Base-by-base conservation (phyloP, 805 yeast genomes). In the Candida tallmaniae region DNA sequence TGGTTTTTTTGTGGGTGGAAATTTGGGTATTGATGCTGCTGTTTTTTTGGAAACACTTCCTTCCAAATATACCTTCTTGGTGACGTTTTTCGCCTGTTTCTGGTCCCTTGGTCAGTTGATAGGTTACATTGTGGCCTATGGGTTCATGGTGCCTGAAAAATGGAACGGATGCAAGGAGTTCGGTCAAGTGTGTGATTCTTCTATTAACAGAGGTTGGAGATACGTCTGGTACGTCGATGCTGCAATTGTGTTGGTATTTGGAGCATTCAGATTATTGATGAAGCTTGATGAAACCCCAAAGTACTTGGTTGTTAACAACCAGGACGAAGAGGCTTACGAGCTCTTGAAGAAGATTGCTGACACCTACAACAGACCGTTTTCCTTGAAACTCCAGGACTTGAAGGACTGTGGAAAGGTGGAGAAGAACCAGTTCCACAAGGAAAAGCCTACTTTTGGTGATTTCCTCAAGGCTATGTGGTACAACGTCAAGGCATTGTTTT, bases 41-140 rank as follows among this genome's bases (percentile, higher is more conserved):
- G 52, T 55, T 4, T 54, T 52, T 34, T 33, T 55, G 13, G 60
- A 56, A 31, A 50, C 44, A 32, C 46, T 54, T 26, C 60, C 62
- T 9, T 45, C 48, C n/a, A 49, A 42, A 13, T 45, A 48, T 36
- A 48, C 50, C 19, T 56, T 47, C 50, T 38, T 56, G 32, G 45
- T 48, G 6, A 54, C 63, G 4, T 45, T 48, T 6, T 46, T 60
- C 55, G 76, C 80, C 15, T 58, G 66, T 28, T 78, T 70, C 70
- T 77, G 83, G 83, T 79, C 79, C 27, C 56, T 77, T 25, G 82
- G 82, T 23, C 81, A 77, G 49, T 67, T 75, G 3, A 55, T 75
- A 35, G 70, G 76, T 10, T 62, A 62, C 15, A 52, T 73, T 13
- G 48, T 74, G 22, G 74, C 79, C 1, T 77, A 77, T 72, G 78